phyloP scores from a whole-genome alignment of 768 basidiomycete genomes.

The Mrakia frigida region DNA sequence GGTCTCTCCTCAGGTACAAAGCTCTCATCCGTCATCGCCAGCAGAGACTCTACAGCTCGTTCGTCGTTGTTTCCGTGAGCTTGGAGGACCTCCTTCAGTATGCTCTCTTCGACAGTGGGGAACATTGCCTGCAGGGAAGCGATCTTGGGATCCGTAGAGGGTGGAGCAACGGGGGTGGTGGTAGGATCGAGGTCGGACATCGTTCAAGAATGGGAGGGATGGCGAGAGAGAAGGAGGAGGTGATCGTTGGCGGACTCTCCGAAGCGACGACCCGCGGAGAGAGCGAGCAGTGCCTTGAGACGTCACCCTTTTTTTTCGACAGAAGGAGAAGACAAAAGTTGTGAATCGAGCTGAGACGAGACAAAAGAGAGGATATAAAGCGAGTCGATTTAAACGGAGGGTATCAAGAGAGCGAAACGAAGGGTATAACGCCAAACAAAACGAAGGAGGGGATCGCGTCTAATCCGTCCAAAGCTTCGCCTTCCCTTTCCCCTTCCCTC shows the following conservation, averaged over 20 bases:
- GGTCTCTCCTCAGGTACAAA: slow-evolving; percentile 51
- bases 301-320: too few species aligned
- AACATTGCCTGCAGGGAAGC: slow-evolving; percentile 62
- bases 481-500: slow-evolving; percentile 4
- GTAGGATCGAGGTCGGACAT: slow-evolving; percentile 15
- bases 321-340: too few species aligned
- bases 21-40: slow-evolving; percentile 81
- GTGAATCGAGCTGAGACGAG: neutral
- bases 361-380: neutral
- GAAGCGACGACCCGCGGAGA: slow-evolving; percentile 2
- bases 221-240: neutral
- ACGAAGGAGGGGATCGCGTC: neutral
- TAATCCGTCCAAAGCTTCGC: neutral
- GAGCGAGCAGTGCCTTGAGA: neutral
- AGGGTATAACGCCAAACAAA: neutral
- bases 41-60: slow-evolving; percentile 65
- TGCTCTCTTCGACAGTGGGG: slow-evolving; percentile 69
- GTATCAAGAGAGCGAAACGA: too few species aligned
- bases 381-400: neutral
- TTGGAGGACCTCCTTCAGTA: slow-evolving; percentile 68
- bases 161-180: slow-evolving; percentile 16
- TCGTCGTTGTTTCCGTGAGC: slow-evolving; percentile 67
- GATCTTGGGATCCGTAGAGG: slow-evolving; percentile 50
- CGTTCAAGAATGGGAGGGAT: neutral
- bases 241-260: neutral